A percentile compares a stretch with the other conserved stretches of the same genome.
phyloP scores from a whole-genome alignment of 2,329 filamentous ascomycete genomes.

The Aureobasidium sp. region DNA sequence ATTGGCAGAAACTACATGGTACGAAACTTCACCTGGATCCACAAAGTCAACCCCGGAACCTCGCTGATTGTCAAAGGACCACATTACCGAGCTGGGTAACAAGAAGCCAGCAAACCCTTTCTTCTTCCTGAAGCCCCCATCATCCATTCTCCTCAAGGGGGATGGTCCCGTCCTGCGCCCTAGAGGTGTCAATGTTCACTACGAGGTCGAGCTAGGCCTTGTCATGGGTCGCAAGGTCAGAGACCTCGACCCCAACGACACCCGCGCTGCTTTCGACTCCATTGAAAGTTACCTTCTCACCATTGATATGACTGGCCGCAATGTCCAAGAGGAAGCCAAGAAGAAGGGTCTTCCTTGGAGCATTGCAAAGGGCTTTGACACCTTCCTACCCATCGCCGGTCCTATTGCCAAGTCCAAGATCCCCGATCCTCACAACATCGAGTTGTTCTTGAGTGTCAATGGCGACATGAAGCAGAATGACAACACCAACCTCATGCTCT shows the following conservation, averaged over 20 bases:
- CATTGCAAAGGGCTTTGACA: slow-evolving; percentile 96
- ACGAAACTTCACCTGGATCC: neutral
- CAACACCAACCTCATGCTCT: slow-evolving; percentile 89
- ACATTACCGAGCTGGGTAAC: slow-evolving; percentile 67
- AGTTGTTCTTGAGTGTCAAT: slow-evolving; percentile 81
- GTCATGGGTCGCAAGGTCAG: slow-evolving; percentile 74
- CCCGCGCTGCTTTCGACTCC: slow-evolving; percentile 66
- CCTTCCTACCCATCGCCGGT: slow-evolving; percentile 80
- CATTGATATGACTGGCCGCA: slow-evolving; percentile 96
- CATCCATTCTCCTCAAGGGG: slow-evolving; percentile 70
- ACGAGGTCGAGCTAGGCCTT: slow-evolving; percentile 88
- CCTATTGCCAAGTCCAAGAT: slow-evolving; percentile 73
- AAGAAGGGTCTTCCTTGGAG: slow-evolving; percentile 93
- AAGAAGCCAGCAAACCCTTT: slow-evolving; percentile 83
- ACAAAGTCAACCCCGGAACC: neutral
- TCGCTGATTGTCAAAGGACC: slow-evolving; percentile 44
- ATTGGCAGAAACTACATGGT: slow-evolving; percentile 88
- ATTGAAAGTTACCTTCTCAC: slow-evolving; percentile 82
- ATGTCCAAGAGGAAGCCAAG: slow-evolving; percentile 93
- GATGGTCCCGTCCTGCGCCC: slow-evolving; percentile 75
- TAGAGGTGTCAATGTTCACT: slow-evolving; percentile 76
- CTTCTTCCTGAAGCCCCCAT: slow-evolving; percentile 95
- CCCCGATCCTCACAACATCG: slow-evolving; percentile 76
- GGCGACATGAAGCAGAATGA: slow-evolving; percentile 69
- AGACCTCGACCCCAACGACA: slow-evolving; percentile 67